Evolutionary conservation across 495 filamentous ascomycete species (phyloP).

Genomic region (Daldinia concentrica): DNA sequence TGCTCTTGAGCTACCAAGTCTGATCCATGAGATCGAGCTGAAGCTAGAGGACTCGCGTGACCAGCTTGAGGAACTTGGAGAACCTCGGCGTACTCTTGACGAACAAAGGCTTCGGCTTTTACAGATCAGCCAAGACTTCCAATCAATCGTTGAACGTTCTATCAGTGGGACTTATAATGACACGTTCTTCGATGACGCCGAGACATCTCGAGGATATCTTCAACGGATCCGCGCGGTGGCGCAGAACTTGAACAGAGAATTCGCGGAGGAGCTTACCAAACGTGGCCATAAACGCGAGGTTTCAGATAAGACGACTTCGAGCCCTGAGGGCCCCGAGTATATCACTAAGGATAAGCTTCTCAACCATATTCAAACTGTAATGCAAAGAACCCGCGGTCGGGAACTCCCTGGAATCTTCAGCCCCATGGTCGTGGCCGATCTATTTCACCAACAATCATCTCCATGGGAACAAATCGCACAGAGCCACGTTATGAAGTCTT

Average conservation of each 20-base stretch:
- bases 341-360: conserved; percentile 44
- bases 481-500: conserved; percentile 41
- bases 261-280: conserved; percentile 59
- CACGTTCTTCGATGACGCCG: conserved; percentile 50
- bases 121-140: conserved; percentile 42
- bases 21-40: conserved; percentile 46
- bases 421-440: conserved; percentile 53
- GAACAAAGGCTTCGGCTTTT: conserved; percentile 45
- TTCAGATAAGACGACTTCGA: background rate
- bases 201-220: conserved; percentile 48
- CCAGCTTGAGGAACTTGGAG: conserved; percentile 41
- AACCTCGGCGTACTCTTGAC: conserved; percentile 36
- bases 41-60: conserved; percentile 34
- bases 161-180: conserved; percentile 47
- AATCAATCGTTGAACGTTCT: conserved; percentile 42
- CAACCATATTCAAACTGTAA: conserved; percentile 42
- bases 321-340: background rate
- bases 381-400: conserved; percentile 48
- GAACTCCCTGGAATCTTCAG: conserved; percentile 60
- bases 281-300: conserved; percentile 59
- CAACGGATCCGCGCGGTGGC: conserved; percentile 69
- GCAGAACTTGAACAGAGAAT: conserved; percentile 65
- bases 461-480: conserved; percentile 53
- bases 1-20: conserved; percentile 41
- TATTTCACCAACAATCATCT: conserved; percentile 55